Evolutionary conservation across 1,284 basidiomycete genomes (phyloP), one percentile per base, ranked within the genome.

Genomic region (Sphaerobolus stellatus): DNA sequence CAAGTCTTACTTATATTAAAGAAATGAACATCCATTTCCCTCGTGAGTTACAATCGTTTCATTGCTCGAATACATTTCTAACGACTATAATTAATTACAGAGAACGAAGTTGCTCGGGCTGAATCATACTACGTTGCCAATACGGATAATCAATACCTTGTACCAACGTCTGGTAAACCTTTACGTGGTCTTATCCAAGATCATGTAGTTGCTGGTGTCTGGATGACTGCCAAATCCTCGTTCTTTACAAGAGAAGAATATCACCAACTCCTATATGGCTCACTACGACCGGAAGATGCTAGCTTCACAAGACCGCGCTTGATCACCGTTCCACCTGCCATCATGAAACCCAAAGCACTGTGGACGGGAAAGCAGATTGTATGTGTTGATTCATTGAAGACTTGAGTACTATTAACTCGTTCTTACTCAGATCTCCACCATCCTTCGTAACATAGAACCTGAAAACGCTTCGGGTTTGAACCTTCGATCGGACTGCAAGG

Each of bases 11-110:
- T 54, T 36, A 43, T 43, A 29, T 36, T 36, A 40, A 60, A 92
- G 94, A 99, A 73, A 99, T 99, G 96, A 99, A 99, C 75, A 95
- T 99, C 59, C 96, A 99, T 75, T 99, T 99, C 67, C 94, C 96
- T 63, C 96, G 93, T 88, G 75, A 77, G 86, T 77, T 64, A 58
- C 57, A 24, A 18, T 46, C 22, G 53, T 41, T 49, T 52, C 20
- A 31, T 25, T 30, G 16, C 20, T 40, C 46, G 58, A 20, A 59
- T 48, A 46, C 46, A 46, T 56, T 49, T 33, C 52, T 58, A 20
- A 45, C 36, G 25, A 3, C 18, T 8, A 5, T 16, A 47, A 47
- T 29, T 43, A 36, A 54, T 3, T 59, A 2, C 62, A 92, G 90
- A 97, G 73, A 94, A 92, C 63, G 87, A 94, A 62, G 82, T 96